Conservation (phyloP, 129 eudicot genomes). For the Scalesia atractyloides region DNA sequence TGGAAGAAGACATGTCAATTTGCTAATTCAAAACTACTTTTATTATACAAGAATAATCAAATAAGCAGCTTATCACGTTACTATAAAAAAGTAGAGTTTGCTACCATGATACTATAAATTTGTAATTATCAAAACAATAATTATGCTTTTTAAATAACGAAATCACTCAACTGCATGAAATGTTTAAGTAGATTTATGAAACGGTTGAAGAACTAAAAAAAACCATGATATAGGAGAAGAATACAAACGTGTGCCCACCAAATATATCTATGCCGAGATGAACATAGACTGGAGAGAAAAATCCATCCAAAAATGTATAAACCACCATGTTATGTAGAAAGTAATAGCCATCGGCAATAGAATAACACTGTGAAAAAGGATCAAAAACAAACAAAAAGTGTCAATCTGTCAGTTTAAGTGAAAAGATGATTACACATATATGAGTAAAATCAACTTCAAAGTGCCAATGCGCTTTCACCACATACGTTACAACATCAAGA, state of each 20-base stretch:
- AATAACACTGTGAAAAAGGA: constrained; percentile 65
- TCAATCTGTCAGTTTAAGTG: background rate
- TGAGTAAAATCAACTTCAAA: background rate
- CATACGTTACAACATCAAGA: background rate
- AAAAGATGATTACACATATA: background rate
- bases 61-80: background rate
- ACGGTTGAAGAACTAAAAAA: background rate
- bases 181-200: background rate
- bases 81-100: background rate
- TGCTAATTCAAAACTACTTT: background rate
- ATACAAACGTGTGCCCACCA: constrained; percentile 45
- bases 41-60: background rate
- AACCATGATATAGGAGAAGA: background rate
- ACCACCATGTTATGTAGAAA: constrained; percentile 88
- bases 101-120: background rate
- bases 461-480: no score
- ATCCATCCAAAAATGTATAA: constrained; percentile 87
- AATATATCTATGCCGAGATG: constrained; percentile 81
- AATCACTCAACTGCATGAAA: constrained; percentile 8
- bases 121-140: background rate
- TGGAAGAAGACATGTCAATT: background rate
- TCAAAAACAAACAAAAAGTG: constrained; percentile 15
- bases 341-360: constrained; percentile 81
- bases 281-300: constrained; percentile 85
- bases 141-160: background rate